Evolutionary conservation across 2,329 filamentous ascomycete species (phyloP), one percentile per base, ranked within the genome.

Genomic region (Karstenula rhodostoma): DNA sequence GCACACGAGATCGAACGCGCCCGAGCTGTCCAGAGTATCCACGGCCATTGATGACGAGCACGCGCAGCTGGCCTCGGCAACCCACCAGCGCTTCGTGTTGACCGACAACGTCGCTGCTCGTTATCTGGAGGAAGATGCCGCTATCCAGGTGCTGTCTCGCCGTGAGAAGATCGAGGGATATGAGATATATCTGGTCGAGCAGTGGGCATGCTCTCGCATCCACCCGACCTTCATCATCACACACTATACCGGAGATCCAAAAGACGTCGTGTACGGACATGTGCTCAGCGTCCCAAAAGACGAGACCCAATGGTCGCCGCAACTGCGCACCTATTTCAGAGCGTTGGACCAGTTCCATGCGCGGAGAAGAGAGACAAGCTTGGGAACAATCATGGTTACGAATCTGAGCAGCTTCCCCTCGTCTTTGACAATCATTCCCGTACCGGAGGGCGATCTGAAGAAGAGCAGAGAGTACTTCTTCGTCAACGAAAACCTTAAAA

Each of bases 351-450:
- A 96, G 73, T 94, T 90, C 69, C 92, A 97, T 82, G 93, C 94
- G 1, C 86, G 92, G 44, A 88, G 89, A 35, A 93, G 92, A 75
- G 89, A 96, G 55, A 97, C 94, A 0, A 84, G 87, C 1, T 80
- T 96, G 15, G 95, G 95, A 6, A 90, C 90, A 62, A 80, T 98
- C 61, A 96, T 97, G 91, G 90, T 97, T 59, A 98, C 95, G 5
- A 97, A 97, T 75, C 82, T 98, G 32, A 94, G 91, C 78, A 90
- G 89, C 64, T 97, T 99, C 65, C 94, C 95, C 3, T 97, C 94
- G 0, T 91, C 92, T 0, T 82, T 98, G 62, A 97, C 93, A 0
- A 92, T 97, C n/a, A 96, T 98, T 59, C 85, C 90, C 0, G 89
- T 98, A 0, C 94, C 94, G 0, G 90, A 92, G 57, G 95, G 95